Evolutionary conservation across 345 rosid genomes (phyloP).

Genomic region (Dovyalis caffra): DNA sequence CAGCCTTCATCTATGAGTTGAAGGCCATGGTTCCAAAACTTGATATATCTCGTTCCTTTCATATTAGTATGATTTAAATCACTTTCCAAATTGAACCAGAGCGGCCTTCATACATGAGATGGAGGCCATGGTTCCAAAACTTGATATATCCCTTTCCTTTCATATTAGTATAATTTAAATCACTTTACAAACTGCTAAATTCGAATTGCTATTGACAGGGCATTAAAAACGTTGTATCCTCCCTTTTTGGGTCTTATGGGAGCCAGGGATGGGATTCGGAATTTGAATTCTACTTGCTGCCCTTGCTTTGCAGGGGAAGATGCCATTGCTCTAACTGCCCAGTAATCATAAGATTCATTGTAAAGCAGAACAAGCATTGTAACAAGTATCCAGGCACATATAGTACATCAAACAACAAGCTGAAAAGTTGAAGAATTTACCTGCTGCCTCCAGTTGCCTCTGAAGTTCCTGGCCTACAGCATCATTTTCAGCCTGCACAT

Average conservation of each 20-base stretch:
- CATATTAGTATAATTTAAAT: background rate
- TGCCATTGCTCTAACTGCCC: background rate
- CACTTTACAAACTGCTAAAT: background rate
- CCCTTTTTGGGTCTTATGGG: background rate
- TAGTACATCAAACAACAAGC: background rate
- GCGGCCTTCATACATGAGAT: background rate
- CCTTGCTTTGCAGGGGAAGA: background rate
- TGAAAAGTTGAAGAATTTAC: conserved; percentile 30
- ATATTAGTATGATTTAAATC: too few relatives aligned
- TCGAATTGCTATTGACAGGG: background rate
- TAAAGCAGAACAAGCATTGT: background rate
- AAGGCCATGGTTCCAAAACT: background rate
- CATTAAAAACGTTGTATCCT: background rate
- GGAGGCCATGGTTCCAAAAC: background rate
- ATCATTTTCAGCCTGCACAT: conserved; percentile 70
- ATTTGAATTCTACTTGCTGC: background rate
- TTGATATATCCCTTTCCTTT: background rate
- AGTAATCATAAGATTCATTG: too few relatives aligned
- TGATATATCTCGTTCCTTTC: background rate
- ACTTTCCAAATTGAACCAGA: background rate
- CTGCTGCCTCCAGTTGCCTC: conserved; percentile 89
- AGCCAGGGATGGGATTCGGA: background rate
- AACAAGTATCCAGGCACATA: background rate
- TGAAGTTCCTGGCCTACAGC: conserved; percentile 82
- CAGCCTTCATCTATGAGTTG: background rate